Evolutionary conservation across 139 green algal genomes (phyloP), one percentile per base, ranked within the genome.

Genomic region (Picocystis salinarum): DNA sequence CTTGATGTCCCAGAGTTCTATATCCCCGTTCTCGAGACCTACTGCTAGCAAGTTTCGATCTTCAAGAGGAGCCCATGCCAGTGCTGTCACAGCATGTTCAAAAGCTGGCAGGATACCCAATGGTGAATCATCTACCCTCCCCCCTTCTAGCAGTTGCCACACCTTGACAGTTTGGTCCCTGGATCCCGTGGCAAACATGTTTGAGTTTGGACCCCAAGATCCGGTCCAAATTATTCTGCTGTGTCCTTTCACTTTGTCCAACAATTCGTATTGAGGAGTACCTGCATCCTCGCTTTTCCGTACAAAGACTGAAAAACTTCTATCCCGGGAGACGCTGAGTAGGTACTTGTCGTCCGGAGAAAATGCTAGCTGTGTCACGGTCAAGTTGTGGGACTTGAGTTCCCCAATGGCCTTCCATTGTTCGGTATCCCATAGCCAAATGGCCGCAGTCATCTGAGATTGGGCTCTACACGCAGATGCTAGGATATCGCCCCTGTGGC

Each of bases 301-400:
- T 25, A 50, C 36, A 34, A 60, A 78, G 5, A 83, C 12, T 22
- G 45, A 50, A 27, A 70, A 69, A 23, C 54, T 64, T 20, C 79
- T 53, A 52, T 87, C 79, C 7, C 77, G 53, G 9, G 56, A 72
- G 6, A 45, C 77, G 6, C 73, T 71, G 11, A 82, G 52, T 25
- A 91, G 61, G 18, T 46, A 52, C 22, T 34, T 24, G 4, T 75
- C 73, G 34, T 58, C 40, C 1, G 53, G 64, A 23, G 71, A 80
- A 59, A 91, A 96, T 27, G 65, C 62, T 40, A 96, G 57, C 64
- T 90, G 74, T 4, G 82, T 94, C 3, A 93, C 77, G 1, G 87
- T 94, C 20, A 96, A 64, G 5, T 64, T 78, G 69, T 95, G 85
- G 1, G 65, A 76, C 40, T 46, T 46, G 18, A 40, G 56, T 41